Percentiles rank a stretch among this genome's conserved stretches.
Evolutionary conservation across 2,329 filamentous ascomycete species (phyloP).

Genomic region (Bisporella sp.): DNA sequence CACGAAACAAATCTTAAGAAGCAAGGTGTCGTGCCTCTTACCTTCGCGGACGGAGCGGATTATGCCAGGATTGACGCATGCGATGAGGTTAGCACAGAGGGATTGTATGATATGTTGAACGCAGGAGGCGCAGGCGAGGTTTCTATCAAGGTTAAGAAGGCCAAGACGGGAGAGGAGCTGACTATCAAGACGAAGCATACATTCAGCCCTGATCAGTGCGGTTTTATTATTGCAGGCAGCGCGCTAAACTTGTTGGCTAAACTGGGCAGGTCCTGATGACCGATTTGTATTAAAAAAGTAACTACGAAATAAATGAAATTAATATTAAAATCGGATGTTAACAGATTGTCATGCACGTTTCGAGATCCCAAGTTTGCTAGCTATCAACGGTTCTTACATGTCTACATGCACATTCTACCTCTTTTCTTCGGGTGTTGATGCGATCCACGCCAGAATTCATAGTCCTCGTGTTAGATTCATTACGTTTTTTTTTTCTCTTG

Average conservation of each 20-base stretch:
- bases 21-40: constrained; percentile 92
- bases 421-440: no score
- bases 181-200: constrained; percentile 78
- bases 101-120: constrained; percentile 73
- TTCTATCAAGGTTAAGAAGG: constrained; percentile 57
- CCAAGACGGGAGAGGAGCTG: constrained; percentile 53
- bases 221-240: constrained; percentile 88
- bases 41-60: constrained; percentile 80
- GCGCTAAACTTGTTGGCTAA: constrained; percentile 85
- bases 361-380: neutral
- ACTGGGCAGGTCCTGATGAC: constrained; percentile 24
- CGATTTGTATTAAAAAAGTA: neutral
- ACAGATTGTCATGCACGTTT: no score
- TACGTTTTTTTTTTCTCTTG: no score
- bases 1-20: constrained; percentile 97
- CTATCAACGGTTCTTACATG: no score
- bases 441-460: no score
- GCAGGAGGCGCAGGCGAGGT: constrained; percentile 75
- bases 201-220: constrained; percentile 82
- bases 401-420: no score
- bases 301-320: neutral
- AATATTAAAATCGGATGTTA: neutral
- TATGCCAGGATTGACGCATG: constrained; percentile 79
- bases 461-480: no score
- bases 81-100: constrained; percentile 76